Evolutionary conservation across 2,329 filamentous ascomycete species (phyloP).

Genomic region (Exophiala bonariae): DNA sequence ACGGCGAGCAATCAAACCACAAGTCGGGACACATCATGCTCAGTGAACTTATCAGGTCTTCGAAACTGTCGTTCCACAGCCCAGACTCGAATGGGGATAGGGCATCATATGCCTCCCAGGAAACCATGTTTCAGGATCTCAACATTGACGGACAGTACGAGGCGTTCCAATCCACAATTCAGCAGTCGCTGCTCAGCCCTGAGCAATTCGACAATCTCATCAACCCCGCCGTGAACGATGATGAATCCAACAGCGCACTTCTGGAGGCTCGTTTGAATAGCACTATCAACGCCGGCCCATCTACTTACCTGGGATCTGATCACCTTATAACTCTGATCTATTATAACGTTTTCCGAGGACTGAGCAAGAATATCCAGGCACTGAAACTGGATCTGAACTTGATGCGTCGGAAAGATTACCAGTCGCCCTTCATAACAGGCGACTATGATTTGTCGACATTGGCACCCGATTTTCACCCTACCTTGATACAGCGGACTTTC

Average conservation of each 20-base stretch:
- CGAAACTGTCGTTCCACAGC: too few species aligned
- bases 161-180: too few species aligned
- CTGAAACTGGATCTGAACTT: slow-evolving; percentile 25
- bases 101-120: slow-evolving; percentile 2
- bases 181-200: too few species aligned
- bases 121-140: slow-evolving; percentile 6
- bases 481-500: slow-evolving; percentile 36
- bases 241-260: too few species aligned
- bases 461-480: slow-evolving; percentile 37
- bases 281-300: too few species aligned
- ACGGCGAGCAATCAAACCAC: too few species aligned
- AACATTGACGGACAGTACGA: too few species aligned
- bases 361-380: slow-evolving; percentile 30
- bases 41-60: too few species aligned
- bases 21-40: too few species aligned
- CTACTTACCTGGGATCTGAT: slow-evolving; percentile 24
- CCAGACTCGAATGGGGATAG: background rate
- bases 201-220: too few species aligned
- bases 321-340: slow-evolving; percentile 34
- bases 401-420: slow-evolving; percentile 7
- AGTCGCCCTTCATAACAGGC: slow-evolving; percentile 15
- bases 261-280: too few species aligned
- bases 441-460: slow-evolving; percentile 17
- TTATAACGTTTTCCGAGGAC: slow-evolving; percentile 38
- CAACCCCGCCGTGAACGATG: too few species aligned